These are phyloP conservation scores for Pyrenochaeta sp. DNA, from an alignment of 2,329 filamentous ascomycete genomes.

Conservation along the genomic window DNA sequence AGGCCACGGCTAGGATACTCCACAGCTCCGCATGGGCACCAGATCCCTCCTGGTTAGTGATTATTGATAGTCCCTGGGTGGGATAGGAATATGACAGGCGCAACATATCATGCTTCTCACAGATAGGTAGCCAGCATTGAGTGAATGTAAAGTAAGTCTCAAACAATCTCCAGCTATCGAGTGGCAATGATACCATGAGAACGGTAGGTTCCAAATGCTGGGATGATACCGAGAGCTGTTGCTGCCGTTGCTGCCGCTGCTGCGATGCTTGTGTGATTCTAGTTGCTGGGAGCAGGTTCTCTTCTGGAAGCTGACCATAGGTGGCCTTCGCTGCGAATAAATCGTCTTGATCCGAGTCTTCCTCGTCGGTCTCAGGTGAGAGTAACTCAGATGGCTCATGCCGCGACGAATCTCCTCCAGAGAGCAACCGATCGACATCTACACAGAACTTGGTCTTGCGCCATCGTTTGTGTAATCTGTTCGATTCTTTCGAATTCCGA, in stretches of 20 bases:
- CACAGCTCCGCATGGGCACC: conserved; percentile 55
- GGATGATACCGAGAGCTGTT: conserved; percentile 22
- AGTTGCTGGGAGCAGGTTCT: conserved; percentile 9
- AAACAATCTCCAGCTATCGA: conserved; percentile 66
- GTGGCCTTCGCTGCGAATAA: conserved; percentile 2
- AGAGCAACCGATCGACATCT: conserved; percentile 69
- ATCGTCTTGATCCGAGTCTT: conserved; percentile 34
- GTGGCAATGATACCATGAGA: conserved; percentile 51
- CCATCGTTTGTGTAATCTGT: conserved; percentile 69
- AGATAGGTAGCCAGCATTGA: conserved; percentile 77
- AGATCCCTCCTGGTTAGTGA: conserved; percentile 28
- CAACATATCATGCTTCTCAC: conserved; percentile 70
- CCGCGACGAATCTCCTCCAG: conserved; percentile 51
- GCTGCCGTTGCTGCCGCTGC: no score
- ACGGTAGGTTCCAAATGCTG: neutral
- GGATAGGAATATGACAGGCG: conserved; percentile 65
- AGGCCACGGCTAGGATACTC: conserved; percentile 54
- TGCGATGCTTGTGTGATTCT: conserved; percentile 1
- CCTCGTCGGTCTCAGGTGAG: conserved; percentile 34
- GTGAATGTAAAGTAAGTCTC: conserved; percentile 79
- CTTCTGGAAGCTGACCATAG: conserved; percentile 9
- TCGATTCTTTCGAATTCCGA: conserved; percentile 61
- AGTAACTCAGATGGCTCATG: conserved; percentile 22
- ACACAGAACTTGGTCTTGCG: conserved; percentile 67
- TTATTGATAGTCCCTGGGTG: conserved; percentile 48